Percentiles rank a stretch among this genome's conserved stretches.
Evolutionary conservation across 2,329 filamentous ascomycete genomes (phyloP).

Genomic region (Immersiporthe knoxdaviesiana): DNA sequence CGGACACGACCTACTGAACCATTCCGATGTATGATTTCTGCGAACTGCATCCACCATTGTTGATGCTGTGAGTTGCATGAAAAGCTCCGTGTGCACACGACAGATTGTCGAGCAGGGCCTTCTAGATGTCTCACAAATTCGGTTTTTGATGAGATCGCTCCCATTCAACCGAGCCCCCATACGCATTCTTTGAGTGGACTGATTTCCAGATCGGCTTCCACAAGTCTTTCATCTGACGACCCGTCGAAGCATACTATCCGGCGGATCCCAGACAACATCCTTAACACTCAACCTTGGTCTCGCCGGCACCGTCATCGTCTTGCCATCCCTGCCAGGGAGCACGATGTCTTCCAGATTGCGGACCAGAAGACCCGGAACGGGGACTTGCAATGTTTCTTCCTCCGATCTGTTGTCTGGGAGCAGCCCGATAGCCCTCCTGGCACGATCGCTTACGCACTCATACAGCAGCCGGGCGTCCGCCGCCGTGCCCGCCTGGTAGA

Average conservation of each 20-base stretch:
- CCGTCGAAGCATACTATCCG: constrained; percentile 34
- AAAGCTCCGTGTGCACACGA: neutral
- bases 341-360: constrained; percentile 33
- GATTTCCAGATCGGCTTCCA: neutral
- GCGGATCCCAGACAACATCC: constrained; percentile 46
- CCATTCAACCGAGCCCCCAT: neutral
- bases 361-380: constrained; percentile 36
- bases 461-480: constrained; percentile 61
- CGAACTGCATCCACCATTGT: too few species aligned
- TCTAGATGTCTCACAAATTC: neutral
- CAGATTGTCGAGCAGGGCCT: neutral
- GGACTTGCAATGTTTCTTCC: neutral
- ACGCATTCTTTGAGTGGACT: neutral
- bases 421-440: constrained; percentile 41
- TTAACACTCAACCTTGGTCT: constrained; percentile 38
- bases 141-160: neutral
- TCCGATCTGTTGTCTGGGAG: neutral
- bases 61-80: neutral
- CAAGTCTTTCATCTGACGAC: constrained; percentile 22
- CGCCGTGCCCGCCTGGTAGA: constrained; percentile 69
- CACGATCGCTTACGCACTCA: constrained; percentile 42
- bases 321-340: constrained; percentile 30
- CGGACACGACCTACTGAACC: too few species aligned
- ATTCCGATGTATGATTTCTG: too few species aligned
- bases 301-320: constrained; percentile 29